Percentiles rank a stretch among this genome's conserved stretches.
phyloP scores from a whole-genome alignment of 2,329 filamentous ascomycete species.

The Diatrype stigma region DNA sequence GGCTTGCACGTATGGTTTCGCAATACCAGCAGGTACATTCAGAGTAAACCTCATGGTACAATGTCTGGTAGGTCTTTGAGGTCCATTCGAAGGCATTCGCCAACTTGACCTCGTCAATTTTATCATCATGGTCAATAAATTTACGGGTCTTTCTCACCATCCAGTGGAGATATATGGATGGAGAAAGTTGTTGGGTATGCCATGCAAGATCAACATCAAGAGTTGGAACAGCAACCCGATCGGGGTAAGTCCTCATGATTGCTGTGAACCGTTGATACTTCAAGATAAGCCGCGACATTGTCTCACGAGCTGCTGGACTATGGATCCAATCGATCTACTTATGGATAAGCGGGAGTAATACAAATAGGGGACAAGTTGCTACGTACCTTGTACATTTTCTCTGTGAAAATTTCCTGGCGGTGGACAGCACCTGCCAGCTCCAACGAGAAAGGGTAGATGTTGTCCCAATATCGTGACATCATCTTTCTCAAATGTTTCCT shows the following conservation, averaged over 20 bases:
- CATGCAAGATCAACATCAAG: slow-evolving; percentile 72
- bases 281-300: slow-evolving; percentile 58
- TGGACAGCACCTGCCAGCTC: slow-evolving; percentile 63
- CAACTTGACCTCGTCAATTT: slow-evolving; percentile 66
- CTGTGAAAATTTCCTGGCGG: slow-evolving; percentile 61
- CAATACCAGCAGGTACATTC: slow-evolving; percentile 85
- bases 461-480: slow-evolving; percentile 69
- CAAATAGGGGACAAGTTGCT: not conserved
- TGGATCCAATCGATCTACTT: slow-evolving; percentile 70
- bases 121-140: slow-evolving; percentile 81
- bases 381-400: slow-evolving; percentile 63
- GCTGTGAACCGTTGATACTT: slow-evolving; percentile 64
- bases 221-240: slow-evolving; percentile 59
- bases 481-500: slow-evolving; percentile 55
- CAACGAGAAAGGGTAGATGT: slow-evolving; percentile 59
- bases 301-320: slow-evolving; percentile 59
- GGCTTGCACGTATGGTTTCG: slow-evolving; percentile 60
- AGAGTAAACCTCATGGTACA: slow-evolving; percentile 63
- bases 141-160: slow-evolving; percentile 43
- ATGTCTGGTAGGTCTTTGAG: slow-evolving; percentile 61
- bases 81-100: slow-evolving; percentile 69
- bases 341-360: not conserved
- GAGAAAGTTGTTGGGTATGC: slow-evolving; percentile 76
- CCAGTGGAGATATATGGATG: slow-evolving; percentile 57
- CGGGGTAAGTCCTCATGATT: slow-evolving; percentile 49